phyloP scores from a whole-genome alignment of 2,329 filamentous ascomycete genomes.

The Scopulariopsis brevicaulis region DNA sequence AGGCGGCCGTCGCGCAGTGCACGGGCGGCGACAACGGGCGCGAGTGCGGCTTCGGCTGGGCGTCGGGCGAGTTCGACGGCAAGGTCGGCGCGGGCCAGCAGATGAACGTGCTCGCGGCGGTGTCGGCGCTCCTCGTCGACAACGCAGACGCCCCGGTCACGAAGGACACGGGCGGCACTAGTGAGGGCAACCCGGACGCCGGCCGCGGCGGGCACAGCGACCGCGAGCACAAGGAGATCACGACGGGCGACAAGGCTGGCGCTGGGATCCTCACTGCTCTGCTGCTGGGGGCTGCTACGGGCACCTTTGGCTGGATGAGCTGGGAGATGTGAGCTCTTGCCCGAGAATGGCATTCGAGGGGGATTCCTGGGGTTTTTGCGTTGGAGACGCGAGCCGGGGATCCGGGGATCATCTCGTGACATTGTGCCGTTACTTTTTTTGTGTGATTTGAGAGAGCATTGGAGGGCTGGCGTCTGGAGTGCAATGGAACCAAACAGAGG shows the following conservation, averaged over 20 bases:
- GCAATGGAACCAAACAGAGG: background rate
- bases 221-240: slow-evolving; percentile 21
- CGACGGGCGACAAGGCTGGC: slow-evolving; percentile 31
- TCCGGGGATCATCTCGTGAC: background rate
- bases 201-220: slow-evolving; percentile 21
- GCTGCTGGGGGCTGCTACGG: slow-evolving; percentile 25
- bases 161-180: slow-evolving; percentile 38
- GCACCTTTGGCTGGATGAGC: slow-evolving; percentile 38
- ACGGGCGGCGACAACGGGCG: slow-evolving; percentile 34
- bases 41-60: slow-evolving; percentile 45
- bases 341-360: background rate
- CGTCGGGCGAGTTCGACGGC: slow-evolving; percentile 35
- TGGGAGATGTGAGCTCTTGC: slow-evolving; percentile 17
- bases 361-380: background rate
- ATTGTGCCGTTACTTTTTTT: background rate
- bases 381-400: background rate
- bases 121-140: slow-evolving; percentile 38
- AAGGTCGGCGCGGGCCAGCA: slow-evolving; percentile 47
- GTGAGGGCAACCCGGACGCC: slow-evolving; percentile 29
- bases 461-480: background rate
- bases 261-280: slow-evolving; percentile 34
- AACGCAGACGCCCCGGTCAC: slow-evolving; percentile 29
- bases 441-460: background rate
- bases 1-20: slow-evolving; percentile 43
- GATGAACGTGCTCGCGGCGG: slow-evolving; percentile 45